These are phyloP conservation scores for Penicillium fimorum DNA, from an alignment of 495 filamentous ascomycete species.

Conservation along the genomic window DNA sequence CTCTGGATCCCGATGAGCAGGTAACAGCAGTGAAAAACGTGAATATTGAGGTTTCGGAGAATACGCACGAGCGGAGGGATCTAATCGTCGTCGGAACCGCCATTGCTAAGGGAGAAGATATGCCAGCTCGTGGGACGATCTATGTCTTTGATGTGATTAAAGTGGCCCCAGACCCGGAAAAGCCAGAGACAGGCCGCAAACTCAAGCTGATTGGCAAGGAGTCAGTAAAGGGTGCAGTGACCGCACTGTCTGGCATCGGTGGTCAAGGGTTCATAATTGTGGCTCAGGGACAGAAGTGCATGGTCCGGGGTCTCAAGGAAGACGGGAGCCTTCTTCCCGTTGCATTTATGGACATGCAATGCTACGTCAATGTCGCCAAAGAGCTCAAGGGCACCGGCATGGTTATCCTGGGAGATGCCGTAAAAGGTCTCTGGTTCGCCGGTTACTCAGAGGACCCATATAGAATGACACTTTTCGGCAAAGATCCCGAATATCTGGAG, in stretches of 20 bases:
- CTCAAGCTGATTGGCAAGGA: conserved; percentile 85
- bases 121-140: conserved; percentile 76
- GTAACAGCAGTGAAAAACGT: conserved; percentile 79
- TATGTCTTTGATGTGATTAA: conserved; percentile 90
- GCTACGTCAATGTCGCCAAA: conserved; percentile 79
- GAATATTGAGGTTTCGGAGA: conserved; percentile 84
- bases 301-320: conserved; percentile 94
- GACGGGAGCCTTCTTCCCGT: conserved; percentile 88
- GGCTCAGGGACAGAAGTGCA: conserved; percentile 94
- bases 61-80: conserved; percentile 77
- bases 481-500: conserved; percentile 72
- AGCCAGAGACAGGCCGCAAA: conserved; percentile 78
- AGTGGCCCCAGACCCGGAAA: conserved; percentile 84
- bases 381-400: conserved; percentile 80
- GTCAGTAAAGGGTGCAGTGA: conserved; percentile 91
- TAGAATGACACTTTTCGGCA: conserved; percentile 90
- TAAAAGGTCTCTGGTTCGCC: conserved; percentile 92
- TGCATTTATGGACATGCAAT: conserved; percentile 97
- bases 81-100: conserved; percentile 85
- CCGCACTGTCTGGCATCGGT: conserved; percentile 80
- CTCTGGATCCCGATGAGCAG: conserved; percentile 68
- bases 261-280: conserved; percentile 88
- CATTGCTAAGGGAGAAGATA: conserved; percentile 80
- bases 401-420: conserved; percentile 79
- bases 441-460: conserved; percentile 95